Evolutionary conservation across 106 monocot species (phyloP).

Genomic region (Platanthera guangdongensis): DNA sequence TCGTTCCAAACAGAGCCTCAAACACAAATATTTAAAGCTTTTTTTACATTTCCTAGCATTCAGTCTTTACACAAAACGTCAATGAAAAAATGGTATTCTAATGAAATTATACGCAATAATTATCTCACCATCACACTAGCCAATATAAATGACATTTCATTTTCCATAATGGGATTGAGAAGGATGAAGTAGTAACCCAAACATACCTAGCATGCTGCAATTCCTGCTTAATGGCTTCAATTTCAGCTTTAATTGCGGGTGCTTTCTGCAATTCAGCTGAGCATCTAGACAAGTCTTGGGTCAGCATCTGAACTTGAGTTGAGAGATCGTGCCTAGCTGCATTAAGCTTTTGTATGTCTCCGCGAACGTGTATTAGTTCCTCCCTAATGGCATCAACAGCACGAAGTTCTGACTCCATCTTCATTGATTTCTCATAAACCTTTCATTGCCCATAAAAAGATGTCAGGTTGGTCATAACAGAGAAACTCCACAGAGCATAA

Average conservation of each 20-base stretch:
- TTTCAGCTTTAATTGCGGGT: slow-evolving; percentile 50
- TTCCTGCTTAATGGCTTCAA: slow-evolving; percentile 55
- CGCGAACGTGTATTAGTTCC: slow-evolving; percentile 47
- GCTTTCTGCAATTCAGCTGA: slow-evolving; percentile 41
- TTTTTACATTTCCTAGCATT: not conserved
- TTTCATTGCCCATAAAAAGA: slow-evolving; percentile 9
- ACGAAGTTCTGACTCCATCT: slow-evolving; percentile 49
- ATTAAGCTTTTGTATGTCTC: slow-evolving; percentile 52
- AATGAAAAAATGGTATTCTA: not conserved
- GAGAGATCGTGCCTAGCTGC: slow-evolving; percentile 38
- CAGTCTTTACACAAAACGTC: not conserved
- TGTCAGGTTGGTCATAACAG: not conserved
- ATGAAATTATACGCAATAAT: not conserved
- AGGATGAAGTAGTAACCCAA: not conserved
- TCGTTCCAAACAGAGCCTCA: no score
- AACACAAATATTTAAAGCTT: not conserved
- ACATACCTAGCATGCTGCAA: slow-evolving; percentile 51
- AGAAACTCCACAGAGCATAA: not conserved
- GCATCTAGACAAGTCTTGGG: slow-evolving; percentile 34
- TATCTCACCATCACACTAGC: not conserved
- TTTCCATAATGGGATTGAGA: not conserved
- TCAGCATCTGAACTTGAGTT: slow-evolving; percentile 42
- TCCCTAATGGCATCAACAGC: slow-evolving; percentile 40
- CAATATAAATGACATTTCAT: not conserved
- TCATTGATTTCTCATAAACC: slow-evolving; percentile 61